Conservation (phyloP, 2,329 filamentous ascomycete genomes). For the Aspergillus proliferans region DNA sequence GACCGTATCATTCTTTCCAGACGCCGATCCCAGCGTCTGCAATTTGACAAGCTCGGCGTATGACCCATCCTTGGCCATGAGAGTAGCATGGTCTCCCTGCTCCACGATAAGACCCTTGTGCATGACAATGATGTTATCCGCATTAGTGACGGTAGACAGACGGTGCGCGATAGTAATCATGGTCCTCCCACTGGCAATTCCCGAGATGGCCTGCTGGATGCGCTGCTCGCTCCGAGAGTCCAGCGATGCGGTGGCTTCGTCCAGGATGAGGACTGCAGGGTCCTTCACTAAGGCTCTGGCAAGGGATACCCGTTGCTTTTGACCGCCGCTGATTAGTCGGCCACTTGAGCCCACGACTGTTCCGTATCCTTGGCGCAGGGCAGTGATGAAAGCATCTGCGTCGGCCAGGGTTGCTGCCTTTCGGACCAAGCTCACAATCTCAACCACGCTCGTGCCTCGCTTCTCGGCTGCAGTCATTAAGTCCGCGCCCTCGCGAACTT, state of each 20-base stretch:
- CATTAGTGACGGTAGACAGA: constrained; percentile 29
- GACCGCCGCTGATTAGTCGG: constrained; percentile 53
- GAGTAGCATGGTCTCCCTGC: constrained; percentile 26
- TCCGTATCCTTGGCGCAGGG: constrained; percentile 17
- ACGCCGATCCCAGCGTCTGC: constrained; percentile 32
- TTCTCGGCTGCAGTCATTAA: constrained; percentile 4
- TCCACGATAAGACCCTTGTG: constrained; percentile 28
- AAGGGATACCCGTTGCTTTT: constrained; percentile 86
- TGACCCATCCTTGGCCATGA: constrained; percentile 31
- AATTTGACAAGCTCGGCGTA: constrained; percentile 47
- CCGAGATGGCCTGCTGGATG: constrained; percentile 27
- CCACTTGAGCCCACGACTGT: constrained; percentile 31
- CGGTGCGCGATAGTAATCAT: constrained; percentile 34
- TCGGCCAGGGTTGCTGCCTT: constrained; percentile 10
- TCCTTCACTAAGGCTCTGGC: constrained; percentile 77
- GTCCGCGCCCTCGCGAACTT: constrained; percentile 18
- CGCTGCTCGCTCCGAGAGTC: constrained; percentile 31
- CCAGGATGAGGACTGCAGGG: constrained; percentile 62
- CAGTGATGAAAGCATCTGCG: constrained; percentile 22
- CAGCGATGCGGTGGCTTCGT: constrained; percentile 33
- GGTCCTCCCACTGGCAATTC: constrained; percentile 23
- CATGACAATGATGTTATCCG: constrained; percentile 34
- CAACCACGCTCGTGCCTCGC: too few relatives aligned
- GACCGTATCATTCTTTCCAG: constrained; percentile 8
- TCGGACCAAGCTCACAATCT: too few relatives aligned